Percentiles rank a stretch among this genome's conserved stretches.
Conservation (phyloP, 805 yeast genomes). For the Metschnikowia cerradonensis region DNA sequence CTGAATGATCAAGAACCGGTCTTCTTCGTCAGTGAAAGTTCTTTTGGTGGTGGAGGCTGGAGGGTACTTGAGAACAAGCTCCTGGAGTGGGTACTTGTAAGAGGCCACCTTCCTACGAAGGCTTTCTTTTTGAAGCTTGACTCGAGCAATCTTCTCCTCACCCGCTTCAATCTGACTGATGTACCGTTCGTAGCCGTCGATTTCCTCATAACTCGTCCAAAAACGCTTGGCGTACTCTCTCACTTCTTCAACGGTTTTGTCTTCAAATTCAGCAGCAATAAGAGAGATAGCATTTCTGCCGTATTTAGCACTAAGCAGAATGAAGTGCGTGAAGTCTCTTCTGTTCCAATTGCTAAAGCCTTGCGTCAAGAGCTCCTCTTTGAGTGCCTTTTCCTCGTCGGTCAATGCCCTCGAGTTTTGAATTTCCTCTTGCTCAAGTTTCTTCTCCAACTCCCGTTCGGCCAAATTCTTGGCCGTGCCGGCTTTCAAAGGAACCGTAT, state of each 20-base stretch:
- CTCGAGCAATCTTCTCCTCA: conserved; percentile 70
- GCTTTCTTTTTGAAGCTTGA: conserved; percentile 70
- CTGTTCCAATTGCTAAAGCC: conserved; percentile 85
- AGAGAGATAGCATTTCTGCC: conserved; percentile 72
- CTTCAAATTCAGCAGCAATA: conserved; percentile 77
- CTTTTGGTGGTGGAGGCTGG: conserved; percentile 61
- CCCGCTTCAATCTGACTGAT: conserved; percentile 80
- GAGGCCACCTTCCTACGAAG: conserved; percentile 69
- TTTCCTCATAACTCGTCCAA: conserved; percentile 73
- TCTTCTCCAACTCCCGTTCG: conserved; percentile 40
- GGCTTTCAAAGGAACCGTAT: conserved; percentile 57
- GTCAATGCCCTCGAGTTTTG: conserved; percentile 76
- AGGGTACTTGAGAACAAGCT: conserved; percentile 66
- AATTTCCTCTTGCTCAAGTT: conserved; percentile 67
- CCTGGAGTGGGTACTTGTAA: conserved; percentile 75
- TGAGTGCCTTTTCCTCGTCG: conserved; percentile 69
- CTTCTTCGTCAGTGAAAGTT: conserved; percentile 84
- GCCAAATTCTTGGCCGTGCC: conserved; percentile 40
- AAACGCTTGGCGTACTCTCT: conserved; percentile 71
- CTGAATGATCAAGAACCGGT: conserved; percentile 78
- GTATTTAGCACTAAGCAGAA: conserved; percentile 66
- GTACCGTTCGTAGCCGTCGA: conserved; percentile 87
- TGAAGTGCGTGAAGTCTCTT: conserved; percentile 81
- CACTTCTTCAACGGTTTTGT: conserved; percentile 77
- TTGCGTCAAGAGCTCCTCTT: conserved; percentile 51